Base-by-base conservation (phyloP, 371 early-diverging fungal genomes). In the Mortierella sp. region DNA sequence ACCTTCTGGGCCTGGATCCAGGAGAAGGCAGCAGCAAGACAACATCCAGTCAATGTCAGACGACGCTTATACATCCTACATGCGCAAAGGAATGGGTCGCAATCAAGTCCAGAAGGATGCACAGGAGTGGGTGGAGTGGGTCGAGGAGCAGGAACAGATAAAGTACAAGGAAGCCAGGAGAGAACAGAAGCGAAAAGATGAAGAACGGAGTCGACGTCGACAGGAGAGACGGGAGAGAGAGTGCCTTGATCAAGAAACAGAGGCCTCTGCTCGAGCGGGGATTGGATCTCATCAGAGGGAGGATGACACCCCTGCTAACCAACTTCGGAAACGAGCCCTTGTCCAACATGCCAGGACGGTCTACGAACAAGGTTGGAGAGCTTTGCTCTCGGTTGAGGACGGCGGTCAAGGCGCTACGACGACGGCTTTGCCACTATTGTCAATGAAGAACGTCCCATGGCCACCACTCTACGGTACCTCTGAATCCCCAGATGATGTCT, bases 51-150 rank as follows among this genome's bases (percentile, higher is more conserved):
- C 75, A 21, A 48, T 82, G 48, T 72, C 75, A 0, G 83, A 82
- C 24, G 78, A 60, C 2, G 63, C 54, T 21, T 82, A 82, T 87
- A 63, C 88, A 76, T 21, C 71, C 49, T 71, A 75, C 58, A 58
- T 83, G 88, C 76, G 79, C 76, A 44, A 81, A 75, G 73, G 83
- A n/a, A 71, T 89, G 84, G 63, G 85, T 74, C 70, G 81, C 74
- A 41, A 93, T 94, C 71, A 92, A 93, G 83, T 95, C 3, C 76
- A 73, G 95, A 80, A 97, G 96, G 92, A 97, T 96, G 89, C 96
- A 95, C 84, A 97, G 94, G 72, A 98, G 91, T 88, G 81, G 81
- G 43, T 24, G 24, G 79, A 79, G 4, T 80, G 80, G 81, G 78
- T 77, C 24, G 41, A 73, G 68, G 79, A 79, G 32, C 76, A 79